Evolutionary conservation across 108 stramenopile genomes (phyloP).

Genomic region (Chaetoceros tenuissimus): DNA sequence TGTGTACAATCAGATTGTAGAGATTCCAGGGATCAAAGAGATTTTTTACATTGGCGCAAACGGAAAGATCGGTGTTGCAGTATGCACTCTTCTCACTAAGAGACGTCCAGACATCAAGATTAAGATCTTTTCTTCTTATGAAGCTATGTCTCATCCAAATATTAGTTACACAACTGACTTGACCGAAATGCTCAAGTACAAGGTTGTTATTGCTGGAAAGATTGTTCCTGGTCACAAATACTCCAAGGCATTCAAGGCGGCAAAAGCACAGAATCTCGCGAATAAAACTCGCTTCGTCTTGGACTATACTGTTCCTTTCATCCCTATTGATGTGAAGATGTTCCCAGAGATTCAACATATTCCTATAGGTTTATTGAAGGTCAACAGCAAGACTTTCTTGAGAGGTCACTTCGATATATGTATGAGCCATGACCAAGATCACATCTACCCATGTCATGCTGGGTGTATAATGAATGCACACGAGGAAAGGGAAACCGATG

Average conservation of each 20-base stretch:
- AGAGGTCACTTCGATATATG: slow-evolving; percentile 57
- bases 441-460: slow-evolving; percentile 63
- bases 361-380: slow-evolving; percentile 49
- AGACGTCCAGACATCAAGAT: slow-evolving; percentile 51
- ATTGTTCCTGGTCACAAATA: slow-evolving; percentile 40
- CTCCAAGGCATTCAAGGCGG: slow-evolving; percentile 35
- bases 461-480: slow-evolving; percentile 62
- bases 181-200: slow-evolving; percentile 45
- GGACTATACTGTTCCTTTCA: slow-evolving; percentile 62
- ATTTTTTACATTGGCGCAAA: slow-evolving; percentile 65
- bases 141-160: slow-evolving; percentile 54
- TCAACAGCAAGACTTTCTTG: slow-evolving; percentile 40
- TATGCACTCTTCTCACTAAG: slow-evolving; percentile 40
- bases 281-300: slow-evolving; percentile 44
- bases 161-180: slow-evolving; percentile 51
- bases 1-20: slow-evolving; percentile 49
- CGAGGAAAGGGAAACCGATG: slow-evolving; percentile 45
- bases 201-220: slow-evolving; percentile 54
- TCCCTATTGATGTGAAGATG: slow-evolving; percentile 36
- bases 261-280: slow-evolving; percentile 25
- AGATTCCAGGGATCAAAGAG: slow-evolving; percentile 39
- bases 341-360: slow-evolving; percentile 38
- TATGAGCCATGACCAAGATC: slow-evolving; percentile 52
- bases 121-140: slow-evolving; percentile 45
- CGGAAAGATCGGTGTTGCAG: slow-evolving; percentile 61